Conservation (phyloP, 2,329 filamentous ascomycete species). For the Pseudopyrenochaeta lycopersici region DNA sequence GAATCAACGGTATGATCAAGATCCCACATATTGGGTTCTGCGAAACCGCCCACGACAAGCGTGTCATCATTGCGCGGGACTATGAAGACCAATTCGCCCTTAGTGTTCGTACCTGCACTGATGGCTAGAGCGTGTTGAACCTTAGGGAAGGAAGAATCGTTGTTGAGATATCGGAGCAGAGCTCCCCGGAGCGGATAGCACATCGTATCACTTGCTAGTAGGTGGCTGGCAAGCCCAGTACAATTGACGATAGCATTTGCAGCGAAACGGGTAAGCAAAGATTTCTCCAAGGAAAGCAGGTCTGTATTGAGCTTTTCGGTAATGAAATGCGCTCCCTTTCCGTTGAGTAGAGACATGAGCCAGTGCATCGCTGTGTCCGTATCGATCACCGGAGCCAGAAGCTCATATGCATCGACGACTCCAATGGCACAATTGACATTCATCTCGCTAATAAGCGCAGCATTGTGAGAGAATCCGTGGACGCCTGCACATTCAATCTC, state of each 20-base stretch:
- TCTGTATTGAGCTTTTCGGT: slow-evolving; percentile 23
- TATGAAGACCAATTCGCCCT: slow-evolving; percentile 55
- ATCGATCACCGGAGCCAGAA: slow-evolving; percentile 58
- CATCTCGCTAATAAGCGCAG: slow-evolving; percentile 43
- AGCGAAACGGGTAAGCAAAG: slow-evolving; percentile 31
- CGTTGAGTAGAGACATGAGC: slow-evolving; percentile 53
- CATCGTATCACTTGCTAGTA: slow-evolving; percentile 52
- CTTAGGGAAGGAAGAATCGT: slow-evolving; percentile 54
- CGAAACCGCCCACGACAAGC: slow-evolving; percentile 47
- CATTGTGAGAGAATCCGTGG: slow-evolving; percentile 49
- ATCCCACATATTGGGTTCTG: slow-evolving; percentile 8
- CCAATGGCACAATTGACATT: slow-evolving; percentile 46
- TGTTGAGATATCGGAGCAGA: slow-evolving; percentile 57
- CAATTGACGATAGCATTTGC: slow-evolving; percentile 58
- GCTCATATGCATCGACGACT: slow-evolving; percentile 56
- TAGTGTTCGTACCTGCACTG: slow-evolving; percentile 48
- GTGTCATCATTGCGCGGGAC: slow-evolving; percentile 58
- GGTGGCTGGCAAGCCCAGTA: slow-evolving; percentile 50
- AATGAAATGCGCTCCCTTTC: slow-evolving; percentile 1
- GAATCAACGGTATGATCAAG: slow-evolving; percentile 49
- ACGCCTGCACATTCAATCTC: slow-evolving; percentile 53
- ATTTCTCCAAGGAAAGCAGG: slow-evolving; percentile 46
- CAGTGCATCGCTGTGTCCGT: slow-evolving; percentile 49
- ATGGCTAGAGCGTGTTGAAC: slow-evolving; percentile 53
- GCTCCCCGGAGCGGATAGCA: slow-evolving; percentile 57